Conservation (phyloP, 2,329 filamentous ascomycete genomes). For the Ophiosphaerella narmari region DNA sequence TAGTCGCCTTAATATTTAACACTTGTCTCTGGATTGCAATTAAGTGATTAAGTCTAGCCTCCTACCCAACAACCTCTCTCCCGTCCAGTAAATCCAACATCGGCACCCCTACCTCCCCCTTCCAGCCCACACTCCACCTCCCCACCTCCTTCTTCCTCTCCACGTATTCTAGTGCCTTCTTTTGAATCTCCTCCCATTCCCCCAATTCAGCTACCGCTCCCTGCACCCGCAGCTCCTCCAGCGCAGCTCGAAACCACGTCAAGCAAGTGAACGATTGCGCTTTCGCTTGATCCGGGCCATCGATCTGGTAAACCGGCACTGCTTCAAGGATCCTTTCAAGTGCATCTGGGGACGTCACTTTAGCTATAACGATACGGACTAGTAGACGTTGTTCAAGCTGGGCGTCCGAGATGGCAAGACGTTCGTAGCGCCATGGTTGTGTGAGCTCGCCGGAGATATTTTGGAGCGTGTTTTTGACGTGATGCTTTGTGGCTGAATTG, state of each 20-base stretch:
- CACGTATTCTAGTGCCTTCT: conserved; percentile 2
- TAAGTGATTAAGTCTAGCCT: not conserved
- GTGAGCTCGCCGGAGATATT: not conserved
- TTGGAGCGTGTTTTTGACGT: conserved; percentile 10
- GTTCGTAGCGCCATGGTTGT: conserved; percentile 7
- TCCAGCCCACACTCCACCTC: conserved; percentile 4
- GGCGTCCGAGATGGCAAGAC: conserved; percentile 2
- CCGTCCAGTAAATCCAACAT: conserved; percentile 6
- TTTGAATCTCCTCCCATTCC: conserved; percentile 3
- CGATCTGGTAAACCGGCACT: conserved; percentile 6
- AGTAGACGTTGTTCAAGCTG: conserved; percentile 4
- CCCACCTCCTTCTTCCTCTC: conserved; percentile 2
- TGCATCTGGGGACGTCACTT: conserved; percentile 1
- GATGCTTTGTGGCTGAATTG: conserved; percentile 3
- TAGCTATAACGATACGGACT: conserved; percentile 10
- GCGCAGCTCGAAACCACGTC: conserved; percentile 4
- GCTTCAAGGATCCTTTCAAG: conserved; percentile 2
- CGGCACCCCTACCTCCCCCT: conserved; percentile 4
- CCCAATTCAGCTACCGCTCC: not conserved
- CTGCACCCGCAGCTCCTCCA: not conserved
- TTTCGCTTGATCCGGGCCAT: not conserved
- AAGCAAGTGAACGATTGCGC: conserved; percentile 1
- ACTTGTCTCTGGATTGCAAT: not conserved
- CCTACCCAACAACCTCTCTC: conserved; percentile 6
- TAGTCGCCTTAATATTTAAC: not conserved